Evolutionary conservation across 1,284 basidiomycete genomes (phyloP), one percentile per base, ranked within the genome.

Genomic region (Malassezia cuniculi): DNA sequence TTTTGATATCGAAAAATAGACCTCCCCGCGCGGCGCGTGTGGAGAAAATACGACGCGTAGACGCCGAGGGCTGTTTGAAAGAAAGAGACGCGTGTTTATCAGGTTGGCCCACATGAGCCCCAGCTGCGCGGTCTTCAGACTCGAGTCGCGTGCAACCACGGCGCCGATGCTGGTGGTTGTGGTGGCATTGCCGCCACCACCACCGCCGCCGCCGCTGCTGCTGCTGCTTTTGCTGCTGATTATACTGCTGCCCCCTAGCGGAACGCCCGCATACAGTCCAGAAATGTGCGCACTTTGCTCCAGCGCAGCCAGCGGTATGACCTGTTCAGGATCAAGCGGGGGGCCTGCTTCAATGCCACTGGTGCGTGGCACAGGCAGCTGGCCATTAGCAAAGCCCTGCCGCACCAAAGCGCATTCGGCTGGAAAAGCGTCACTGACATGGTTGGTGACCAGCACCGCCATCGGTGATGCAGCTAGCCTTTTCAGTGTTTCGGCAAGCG

Each of bases 91-190:
- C 0, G 50, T 49, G n/a, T 57, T 52, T 30, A 60, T 33, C 27
- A 47, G 34, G 30, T 57, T 60, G 21, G 43, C 43, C 57, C 57
- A 60, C 4, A 47, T 50, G 11, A 55, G 51, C 4, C 57, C 57
- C 9, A 60, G 31, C 24, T 57, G 55, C 5, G 55, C 52, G 1
- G 45, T 43, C 12, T 50, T 51, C 5, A 52, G 39, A 15, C 41
- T 29, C 1, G 6, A 6, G n/a, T 41, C 39, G 14, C 11, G 31
- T 11, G n/a, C 5, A 6, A 15, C 15, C 2, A 5, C n/a, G 10
- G 29, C 21, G 12, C 12, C 6, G 6, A 34, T 36, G 6, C 36
- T 36, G 20, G 39, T 36, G 3, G 29, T n/a, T n/a, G 27, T n/a
- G 18, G 24, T 31, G 4, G 31, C 15, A n/a, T n/a, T n/a, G n/a